These are phyloP conservation scores for Platanus orientalis DNA, from an alignment of 164 flowering plant genomes.

Conservation along the genomic window DNA sequence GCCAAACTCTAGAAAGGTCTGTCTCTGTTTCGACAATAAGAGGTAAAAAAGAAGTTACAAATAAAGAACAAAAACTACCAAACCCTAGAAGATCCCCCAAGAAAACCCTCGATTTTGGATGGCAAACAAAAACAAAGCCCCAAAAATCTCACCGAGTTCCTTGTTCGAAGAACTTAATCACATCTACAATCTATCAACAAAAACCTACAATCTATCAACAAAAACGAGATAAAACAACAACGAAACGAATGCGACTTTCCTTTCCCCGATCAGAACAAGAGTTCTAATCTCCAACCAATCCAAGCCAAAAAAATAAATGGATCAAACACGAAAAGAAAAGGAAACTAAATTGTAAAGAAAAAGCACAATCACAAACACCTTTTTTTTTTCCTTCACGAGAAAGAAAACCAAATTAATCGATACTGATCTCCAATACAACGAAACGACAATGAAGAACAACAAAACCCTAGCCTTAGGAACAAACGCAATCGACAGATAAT, in stretches of 20 bases:
- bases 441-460: neutral
- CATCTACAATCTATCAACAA: too few relatives aligned
- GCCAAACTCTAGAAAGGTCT: neutral
- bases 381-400: neutral
- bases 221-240: neutral
- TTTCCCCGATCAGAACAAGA: slow-evolving; percentile 2
- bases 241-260: neutral
- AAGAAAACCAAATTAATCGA: neutral
- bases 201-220: too few relatives aligned
- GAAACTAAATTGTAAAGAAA: too few relatives aligned
- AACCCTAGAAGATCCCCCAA: slow-evolving; percentile 20
- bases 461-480: too few relatives aligned
- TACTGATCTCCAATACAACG: neutral
- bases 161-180: slow-evolving; percentile 16
- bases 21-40: too few relatives aligned
- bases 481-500: neutral
- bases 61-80: too few relatives aligned
- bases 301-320: neutral
- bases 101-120: slow-evolving; percentile 70
- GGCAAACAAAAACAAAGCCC: slow-evolving; percentile 62
- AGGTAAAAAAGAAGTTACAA: too few relatives aligned
- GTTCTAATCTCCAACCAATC: neutral
- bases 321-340: neutral
- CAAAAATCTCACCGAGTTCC: slow-evolving; percentile 66
- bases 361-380: too few relatives aligned